These are phyloP conservation scores for Mycena albidolilacea DNA, from an alignment of 768 basidiomycete species.

Conservation along the genomic window DNA sequence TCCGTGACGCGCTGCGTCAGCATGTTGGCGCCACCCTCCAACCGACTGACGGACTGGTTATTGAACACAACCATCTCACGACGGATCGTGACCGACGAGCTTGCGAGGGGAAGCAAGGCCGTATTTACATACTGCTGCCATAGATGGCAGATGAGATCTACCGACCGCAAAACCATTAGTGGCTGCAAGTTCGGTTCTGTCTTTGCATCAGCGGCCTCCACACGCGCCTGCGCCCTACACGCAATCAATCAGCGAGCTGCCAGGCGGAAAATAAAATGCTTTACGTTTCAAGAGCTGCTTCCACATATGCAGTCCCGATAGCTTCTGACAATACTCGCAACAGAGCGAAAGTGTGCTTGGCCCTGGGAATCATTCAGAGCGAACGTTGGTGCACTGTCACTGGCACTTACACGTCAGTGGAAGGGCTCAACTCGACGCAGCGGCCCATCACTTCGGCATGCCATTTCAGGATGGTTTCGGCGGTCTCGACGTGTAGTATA, in stretches of 20 bases:
- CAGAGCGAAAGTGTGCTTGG: slow-evolving; percentile 90
- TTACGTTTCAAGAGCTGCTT: slow-evolving; percentile 93
- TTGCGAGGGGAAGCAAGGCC: slow-evolving; percentile 90
- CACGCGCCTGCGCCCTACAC: slow-evolving; percentile 76
- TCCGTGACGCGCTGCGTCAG: slow-evolving; percentile 88
- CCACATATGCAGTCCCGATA: slow-evolving; percentile 87
- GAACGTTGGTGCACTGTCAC: not conserved
- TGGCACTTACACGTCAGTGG: slow-evolving; percentile 86
- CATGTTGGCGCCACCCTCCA: slow-evolving; percentile 87
- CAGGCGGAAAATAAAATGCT: slow-evolving; percentile 45
- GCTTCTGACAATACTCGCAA: slow-evolving; percentile 90
- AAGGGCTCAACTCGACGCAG: slow-evolving; percentile 89
- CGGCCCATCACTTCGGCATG: slow-evolving; percentile 97
- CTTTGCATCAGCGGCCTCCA: slow-evolving; percentile 84
- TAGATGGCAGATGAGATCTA: slow-evolving; percentile 93
- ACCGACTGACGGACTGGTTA: slow-evolving; percentile 85
- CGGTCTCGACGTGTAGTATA: slow-evolving; percentile 76
- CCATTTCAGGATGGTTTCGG: slow-evolving; percentile 96
- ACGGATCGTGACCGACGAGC: slow-evolving; percentile 87
- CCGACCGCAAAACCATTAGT: slow-evolving; percentile 73
- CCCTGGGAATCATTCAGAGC: slow-evolving; percentile 60
- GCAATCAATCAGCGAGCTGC: slow-evolving; percentile 25
- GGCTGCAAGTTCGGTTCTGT: slow-evolving; percentile 84
- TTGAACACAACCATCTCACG: slow-evolving; percentile 96
- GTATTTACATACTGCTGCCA: slow-evolving; percentile 98